Evolutionary conservation across 352 stramenopile species (phyloP).

Genomic region (Aphanomyces astaci): DNA sequence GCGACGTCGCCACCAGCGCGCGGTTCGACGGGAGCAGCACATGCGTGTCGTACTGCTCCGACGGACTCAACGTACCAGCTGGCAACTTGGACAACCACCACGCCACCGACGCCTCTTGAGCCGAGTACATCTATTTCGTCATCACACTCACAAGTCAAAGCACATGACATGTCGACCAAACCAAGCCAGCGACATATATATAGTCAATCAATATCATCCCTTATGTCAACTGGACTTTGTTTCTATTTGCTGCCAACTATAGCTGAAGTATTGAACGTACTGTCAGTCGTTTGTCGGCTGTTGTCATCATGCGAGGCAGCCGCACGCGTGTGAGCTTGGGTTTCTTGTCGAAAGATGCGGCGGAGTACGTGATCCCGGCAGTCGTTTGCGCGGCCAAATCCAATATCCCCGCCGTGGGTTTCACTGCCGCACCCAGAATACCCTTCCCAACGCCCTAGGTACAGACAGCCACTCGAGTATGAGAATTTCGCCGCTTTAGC

Average conservation of each 20-base stretch:
- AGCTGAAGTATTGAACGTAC: constrained; percentile 31
- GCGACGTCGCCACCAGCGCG: constrained; percentile 62
- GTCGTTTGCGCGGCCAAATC: constrained; percentile 72
- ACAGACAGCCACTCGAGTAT: no score
- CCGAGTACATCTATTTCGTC: constrained; percentile 47
- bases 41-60: constrained; percentile 73
- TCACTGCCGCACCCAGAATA: constrained; percentile 81
- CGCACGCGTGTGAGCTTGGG: constrained; percentile 51
- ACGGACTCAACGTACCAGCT: constrained; percentile 41
- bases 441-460: constrained; percentile 69
- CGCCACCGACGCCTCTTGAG: constrained; percentile 56
- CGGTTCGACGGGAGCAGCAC: constrained; percentile 56
- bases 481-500: no score
- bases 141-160: not conserved
- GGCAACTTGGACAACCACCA: constrained; percentile 53
- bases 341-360: constrained; percentile 75
- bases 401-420: constrained; percentile 78
- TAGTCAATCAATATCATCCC: no score
- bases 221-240: no score
- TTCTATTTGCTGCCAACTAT: no score
- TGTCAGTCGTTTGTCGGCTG: constrained; percentile 60
- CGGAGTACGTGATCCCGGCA: constrained; percentile 76
- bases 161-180: no score
- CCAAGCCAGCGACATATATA: no score
- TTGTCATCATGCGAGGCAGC: constrained; percentile 70